These are phyloP conservation scores for Coniochaeta pulveracea DNA, from an alignment of 2,329 filamentous ascomycete species.

Conservation along the genomic window DNA sequence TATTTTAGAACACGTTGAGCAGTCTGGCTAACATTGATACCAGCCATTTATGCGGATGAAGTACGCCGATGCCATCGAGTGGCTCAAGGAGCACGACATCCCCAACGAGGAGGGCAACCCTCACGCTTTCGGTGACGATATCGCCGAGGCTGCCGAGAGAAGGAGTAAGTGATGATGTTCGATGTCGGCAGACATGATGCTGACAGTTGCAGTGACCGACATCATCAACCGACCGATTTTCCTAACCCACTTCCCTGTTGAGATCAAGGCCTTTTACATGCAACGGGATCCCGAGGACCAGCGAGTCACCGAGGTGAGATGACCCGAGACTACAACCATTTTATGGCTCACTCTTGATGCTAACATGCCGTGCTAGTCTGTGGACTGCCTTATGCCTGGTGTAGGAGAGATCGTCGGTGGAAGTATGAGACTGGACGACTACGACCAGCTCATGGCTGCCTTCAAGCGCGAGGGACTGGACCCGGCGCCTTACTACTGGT, in stretches of 20 bases:
- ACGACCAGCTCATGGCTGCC: conserved; percentile 78
- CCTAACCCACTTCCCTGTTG: conserved; percentile 90
- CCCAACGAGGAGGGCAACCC: conserved; percentile 85
- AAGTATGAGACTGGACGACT: conserved; percentile 90
- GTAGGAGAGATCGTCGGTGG: conserved; percentile 96
- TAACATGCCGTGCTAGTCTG: too few relatives aligned
- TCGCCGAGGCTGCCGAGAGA: conserved; percentile 95
- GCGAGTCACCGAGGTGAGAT: conserved; percentile 88
- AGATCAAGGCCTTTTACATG: conserved; percentile 99
- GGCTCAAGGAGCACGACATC: conserved; percentile 76
- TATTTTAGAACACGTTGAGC: too few relatives aligned
- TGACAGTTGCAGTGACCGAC: too few relatives aligned
- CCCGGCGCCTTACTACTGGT: conserved; percentile 90
- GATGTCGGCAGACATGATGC: too few relatives aligned
- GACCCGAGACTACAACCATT: conserved; percentile 71
- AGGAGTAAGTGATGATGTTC: too few relatives aligned
- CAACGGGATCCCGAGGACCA: conserved; percentile 69
- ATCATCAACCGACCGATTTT: conserved; percentile 92
- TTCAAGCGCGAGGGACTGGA: conserved; percentile 83
- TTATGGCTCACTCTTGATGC: conserved; percentile 17
- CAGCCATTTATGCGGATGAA: conserved; percentile 91
- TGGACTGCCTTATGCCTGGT: conserved; percentile 52
- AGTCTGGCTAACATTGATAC: too few relatives aligned
- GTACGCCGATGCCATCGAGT: conserved; percentile 88
- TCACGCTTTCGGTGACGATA: conserved; percentile 92